Percentiles rank a stretch among this genome's conserved stretches.
phyloP scores from a whole-genome alignment of 495 filamentous ascomycete genomes.

The Massariosphaeria phaeospora region DNA sequence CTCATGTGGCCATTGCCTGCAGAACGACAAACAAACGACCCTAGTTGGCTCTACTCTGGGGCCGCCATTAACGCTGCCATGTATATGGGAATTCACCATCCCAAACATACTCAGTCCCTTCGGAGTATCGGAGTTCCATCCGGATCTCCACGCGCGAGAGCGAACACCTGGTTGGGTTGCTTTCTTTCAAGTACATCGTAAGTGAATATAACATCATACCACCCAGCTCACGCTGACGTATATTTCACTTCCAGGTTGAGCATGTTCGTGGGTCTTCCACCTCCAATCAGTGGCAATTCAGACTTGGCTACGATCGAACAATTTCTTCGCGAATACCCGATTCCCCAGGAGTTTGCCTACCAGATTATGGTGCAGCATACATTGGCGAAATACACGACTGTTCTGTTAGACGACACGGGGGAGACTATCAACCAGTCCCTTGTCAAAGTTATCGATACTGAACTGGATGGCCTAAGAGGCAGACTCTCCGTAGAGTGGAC shows the following conservation, averaged over 20 bases:
- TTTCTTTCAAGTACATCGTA: slow-evolving; percentile 5
- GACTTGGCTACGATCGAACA: slow-evolving; percentile 13
- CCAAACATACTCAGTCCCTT: background rate
- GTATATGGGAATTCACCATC: slow-evolving; percentile 9
- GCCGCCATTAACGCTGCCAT: slow-evolving; percentile 12
- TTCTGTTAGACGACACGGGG: slow-evolving; percentile 1
- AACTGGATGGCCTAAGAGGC: slow-evolving; percentile 1
- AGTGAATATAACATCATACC: background rate
- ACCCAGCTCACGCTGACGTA: too few relatives aligned
- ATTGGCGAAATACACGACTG: slow-evolving; percentile 6
- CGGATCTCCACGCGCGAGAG: slow-evolving; percentile 1
- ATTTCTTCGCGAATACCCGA: slow-evolving; percentile 7
- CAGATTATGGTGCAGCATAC: slow-evolving; percentile 16
- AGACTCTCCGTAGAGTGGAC: slow-evolving; percentile 3
- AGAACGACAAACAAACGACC: slow-evolving; percentile 1
- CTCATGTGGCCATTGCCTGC: slow-evolving; percentile 11
- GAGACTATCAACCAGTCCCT: slow-evolving; percentile 7
- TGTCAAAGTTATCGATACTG: slow-evolving; percentile 8
- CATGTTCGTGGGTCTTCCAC: slow-evolving; percentile 9
- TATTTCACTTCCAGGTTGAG: too few relatives aligned
- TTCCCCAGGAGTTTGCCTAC: slow-evolving; percentile 8
- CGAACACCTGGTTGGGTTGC: slow-evolving; percentile 12
- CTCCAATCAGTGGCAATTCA: background rate
- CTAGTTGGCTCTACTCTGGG: slow-evolving; percentile 19
- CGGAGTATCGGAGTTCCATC: background rate